Percentiles rank a stretch among this genome's conserved stretches.
These are phyloP conservation scores for Cutaneotrichosporon sp. DNA, from an alignment of 1,284 basidiomycete genomes.

Conservation along the genomic window DNA sequence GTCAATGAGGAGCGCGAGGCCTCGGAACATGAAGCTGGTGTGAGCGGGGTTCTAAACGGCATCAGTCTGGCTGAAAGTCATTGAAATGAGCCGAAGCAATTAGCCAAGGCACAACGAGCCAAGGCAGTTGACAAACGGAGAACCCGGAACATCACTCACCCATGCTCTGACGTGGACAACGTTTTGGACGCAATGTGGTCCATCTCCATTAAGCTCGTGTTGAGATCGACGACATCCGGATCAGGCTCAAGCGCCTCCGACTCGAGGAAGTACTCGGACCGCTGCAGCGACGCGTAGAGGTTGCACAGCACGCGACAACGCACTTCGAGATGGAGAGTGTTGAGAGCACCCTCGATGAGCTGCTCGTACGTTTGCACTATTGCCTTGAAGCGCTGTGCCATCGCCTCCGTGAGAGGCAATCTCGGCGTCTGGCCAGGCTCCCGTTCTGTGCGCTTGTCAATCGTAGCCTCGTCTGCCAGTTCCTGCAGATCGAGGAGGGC, in stretches of 20 bases:
- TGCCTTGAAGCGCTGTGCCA: slow-evolving; percentile 84
- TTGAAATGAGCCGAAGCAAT: no score
- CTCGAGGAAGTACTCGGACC: slow-evolving; percentile 76
- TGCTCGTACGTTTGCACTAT: slow-evolving; percentile 86
- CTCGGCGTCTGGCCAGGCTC: slow-evolving; percentile 59
- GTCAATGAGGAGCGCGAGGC: slow-evolving; percentile 83
- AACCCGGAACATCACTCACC: slow-evolving; percentile 8
- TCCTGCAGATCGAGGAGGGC: slow-evolving; percentile 67
- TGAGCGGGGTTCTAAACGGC: background rate
- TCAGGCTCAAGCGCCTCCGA: slow-evolving; percentile 87
- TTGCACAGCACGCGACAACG: slow-evolving; percentile 81
- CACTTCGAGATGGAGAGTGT: slow-evolving; percentile 85
- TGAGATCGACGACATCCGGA: slow-evolving; percentile 83
- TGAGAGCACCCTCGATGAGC: slow-evolving; percentile 78
- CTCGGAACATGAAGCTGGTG: slow-evolving; percentile 71
- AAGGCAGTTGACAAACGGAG: no score
- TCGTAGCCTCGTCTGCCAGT: slow-evolving; percentile 58
- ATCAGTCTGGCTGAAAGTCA: no score
- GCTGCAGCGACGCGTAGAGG: slow-evolving; percentile 71
- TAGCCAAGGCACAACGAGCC: no score
- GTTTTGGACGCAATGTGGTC: slow-evolving; percentile 69
- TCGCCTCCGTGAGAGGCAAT: slow-evolving; percentile 78
- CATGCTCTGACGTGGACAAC: slow-evolving; percentile 67
- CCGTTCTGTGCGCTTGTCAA: slow-evolving; percentile 56
- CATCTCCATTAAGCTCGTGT: slow-evolving; percentile 72